A percentile compares a stretch with the other conserved stretches of the same genome.
phyloP scores from a whole-genome alignment of 305 asterid genomes.

The Fraxinus greggii region DNA sequence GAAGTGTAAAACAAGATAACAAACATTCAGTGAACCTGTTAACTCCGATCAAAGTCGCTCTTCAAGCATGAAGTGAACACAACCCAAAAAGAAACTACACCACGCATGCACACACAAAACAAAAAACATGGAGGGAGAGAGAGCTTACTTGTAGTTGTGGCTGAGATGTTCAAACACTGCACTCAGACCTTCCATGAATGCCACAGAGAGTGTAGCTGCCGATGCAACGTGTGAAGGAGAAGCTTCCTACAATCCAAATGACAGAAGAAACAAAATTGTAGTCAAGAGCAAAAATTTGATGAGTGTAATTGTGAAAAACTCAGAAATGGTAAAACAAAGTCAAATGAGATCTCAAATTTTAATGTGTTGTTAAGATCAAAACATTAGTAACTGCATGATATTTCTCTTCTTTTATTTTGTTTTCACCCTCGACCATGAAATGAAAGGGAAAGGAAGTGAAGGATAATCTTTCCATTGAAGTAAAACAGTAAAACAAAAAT shows the following conservation, averaged over 20 bases:
- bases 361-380: neutral
- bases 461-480: neutral
- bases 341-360: neutral
- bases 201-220: constrained; percentile 93
- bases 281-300: neutral
- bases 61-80: neutral
- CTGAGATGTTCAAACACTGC: constrained; percentile 67
- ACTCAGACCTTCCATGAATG: constrained; percentile 90
- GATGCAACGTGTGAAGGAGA: constrained; percentile 92
- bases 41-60: neutral
- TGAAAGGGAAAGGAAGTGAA: neutral
- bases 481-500: neutral
- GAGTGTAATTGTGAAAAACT: neutral
- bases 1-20: neutral
- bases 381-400: neutral
- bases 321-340: neutral
- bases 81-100: neutral
- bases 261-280: neutral
- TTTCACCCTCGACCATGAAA: neutral
- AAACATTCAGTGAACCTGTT: neutral
- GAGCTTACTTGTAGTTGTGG: constrained; percentile 63
- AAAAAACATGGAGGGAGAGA: constrained; percentile 9
- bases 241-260: constrained; percentile 52
- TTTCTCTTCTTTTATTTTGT: neutral
- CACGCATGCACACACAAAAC: neutral